Base-by-base conservation (phyloP, 495 filamentous ascomycete genomes). In the Haplographium delicatum region DNA sequence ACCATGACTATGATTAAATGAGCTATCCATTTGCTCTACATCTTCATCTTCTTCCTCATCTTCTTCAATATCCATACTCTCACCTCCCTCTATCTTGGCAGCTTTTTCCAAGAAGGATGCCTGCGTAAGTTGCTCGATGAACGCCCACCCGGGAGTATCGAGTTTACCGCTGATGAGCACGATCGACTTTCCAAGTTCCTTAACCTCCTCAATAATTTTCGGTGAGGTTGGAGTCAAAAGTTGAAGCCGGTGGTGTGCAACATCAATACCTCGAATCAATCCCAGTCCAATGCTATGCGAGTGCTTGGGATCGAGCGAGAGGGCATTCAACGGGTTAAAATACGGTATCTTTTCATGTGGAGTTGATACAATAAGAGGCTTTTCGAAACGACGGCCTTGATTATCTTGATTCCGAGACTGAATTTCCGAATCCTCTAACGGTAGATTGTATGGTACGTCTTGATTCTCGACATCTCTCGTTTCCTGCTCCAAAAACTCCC, bases 121-220 rank as follows among this genome's bases (percentile, higher is more conserved):
- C 26, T 45, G 49, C 38, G 70, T 66, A 4, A 79, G 43, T 13
- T 75, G 72, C 54, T 82, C 78, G 1, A 68, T 68, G 48, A 79
- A 81, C 10, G 74, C 75, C 80, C 79, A 84, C 8, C 61, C 72
- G 2, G 80, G 79, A 8, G 75, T 62, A 50, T 81, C 79, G 37
- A 80, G 75, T 61, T 70, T 76, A 3, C 79, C 79, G 34, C 70
- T 70, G 5, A 84, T 70, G n/a, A 82, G 63, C 3, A 80, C 73
- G 24, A 81, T 62, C 20, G 68, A 54, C 22, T 64, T 62, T 9
- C 64, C 71, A 1, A 22, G 54, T 3, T 59, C 37, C 1, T 45
- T 58, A 2, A 62, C 52, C 2, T 60, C 58, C 38, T 65, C 54
- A 11, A 76, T 51, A 13, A 44, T 50, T 15, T 54, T 60, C 5